Conservation (phyloP, 345 rosid species). For the Brassica cretica region DNA sequence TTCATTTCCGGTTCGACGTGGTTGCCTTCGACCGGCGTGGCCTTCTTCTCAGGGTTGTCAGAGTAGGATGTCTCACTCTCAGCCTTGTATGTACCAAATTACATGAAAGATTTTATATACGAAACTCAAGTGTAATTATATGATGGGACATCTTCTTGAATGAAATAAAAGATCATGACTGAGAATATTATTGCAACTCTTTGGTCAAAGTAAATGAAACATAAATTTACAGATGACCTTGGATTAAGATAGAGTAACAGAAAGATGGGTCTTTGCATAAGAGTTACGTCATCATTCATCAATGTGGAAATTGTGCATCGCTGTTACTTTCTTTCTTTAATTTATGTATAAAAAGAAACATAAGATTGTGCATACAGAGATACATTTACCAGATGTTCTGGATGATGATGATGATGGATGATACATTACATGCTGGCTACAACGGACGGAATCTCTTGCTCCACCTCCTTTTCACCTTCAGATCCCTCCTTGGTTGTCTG, state of each 20-base stretch:
- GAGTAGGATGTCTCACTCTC: conserved; percentile 38
- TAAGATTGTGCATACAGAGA: conserved; percentile 40
- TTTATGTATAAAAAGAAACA: conserved; percentile 54
- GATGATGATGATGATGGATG: not conserved
- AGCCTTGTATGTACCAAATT: conserved; percentile 4
- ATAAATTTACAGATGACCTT: not conserved
- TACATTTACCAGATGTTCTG: conserved; percentile 23
- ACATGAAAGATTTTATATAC: conserved; percentile 13
- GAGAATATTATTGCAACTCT: not conserved
- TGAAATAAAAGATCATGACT: conserved; percentile 23
- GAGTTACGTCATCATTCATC: conserved; percentile 23
- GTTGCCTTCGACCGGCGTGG: conserved; percentile 95
- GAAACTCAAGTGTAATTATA: conserved; percentile 27
- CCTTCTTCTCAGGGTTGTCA: conserved; percentile 77
- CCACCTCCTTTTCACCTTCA: conserved; percentile 69
- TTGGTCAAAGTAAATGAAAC: not conserved
- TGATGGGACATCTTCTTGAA: conserved; percentile 10
- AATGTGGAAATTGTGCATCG: conserved; percentile 26
- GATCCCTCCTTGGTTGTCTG: conserved; percentile 55
- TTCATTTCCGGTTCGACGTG: conserved; percentile 84
- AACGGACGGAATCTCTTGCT: conserved; percentile 68
- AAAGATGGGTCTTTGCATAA: not conserved
- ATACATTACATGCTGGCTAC: conserved; percentile 77
- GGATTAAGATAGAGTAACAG: not conserved
- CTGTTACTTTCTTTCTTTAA: conserved; percentile 12